Evolutionary conservation across 257 asterid genomes (phyloP), one percentile per base, ranked within the genome.

Genomic region (Linderniella brevidens): DNA sequence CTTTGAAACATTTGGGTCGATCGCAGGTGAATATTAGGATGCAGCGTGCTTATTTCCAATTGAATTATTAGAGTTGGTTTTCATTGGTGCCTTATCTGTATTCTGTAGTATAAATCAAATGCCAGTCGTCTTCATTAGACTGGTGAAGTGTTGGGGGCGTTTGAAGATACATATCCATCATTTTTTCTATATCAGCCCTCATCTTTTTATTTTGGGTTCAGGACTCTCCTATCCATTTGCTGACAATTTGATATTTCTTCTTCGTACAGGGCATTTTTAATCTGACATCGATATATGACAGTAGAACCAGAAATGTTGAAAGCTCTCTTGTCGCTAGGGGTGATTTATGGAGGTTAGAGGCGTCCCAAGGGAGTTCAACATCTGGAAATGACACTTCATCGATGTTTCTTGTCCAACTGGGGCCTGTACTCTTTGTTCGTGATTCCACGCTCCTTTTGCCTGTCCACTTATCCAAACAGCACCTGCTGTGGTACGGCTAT

Each of bases 391-490:
- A 69, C 52, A 75, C 53, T 56, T 75, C 96, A 11, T 72, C 98
- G 41, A 66, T 85, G 64, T 81, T 85, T 62, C 86, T 90, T 48
- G 77, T 90, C 50, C 98, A 90, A 74, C 96, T 90, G 59, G 98
- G 98, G 61, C 98, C 98, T 37, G 73, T 90, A 37, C 87, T 90
- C 45, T 85, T 90, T 68, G 86, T 81, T 63, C 96, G 92, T 47
- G 96, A 90, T 75, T 90, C 98, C n/a, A 90, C 98, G 0, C 87
- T 90, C 59, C 93, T 90, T 44, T 74, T 90, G 69, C 98, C 98
- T 13, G 71, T 90, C 49, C 94, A 90, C 70, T 68, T 81, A 74
- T 85, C 98, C 38, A 81, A 90, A 66, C 96, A 81, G 62, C 93
- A 81, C 68, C 60, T 90, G 65, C 85, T 90, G 68, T 90, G 98